These are phyloP conservation scores for Peribolospora kevripleyi DNA, from an alignment of 768 basidiomycete species.

Conservation along the genomic window DNA sequence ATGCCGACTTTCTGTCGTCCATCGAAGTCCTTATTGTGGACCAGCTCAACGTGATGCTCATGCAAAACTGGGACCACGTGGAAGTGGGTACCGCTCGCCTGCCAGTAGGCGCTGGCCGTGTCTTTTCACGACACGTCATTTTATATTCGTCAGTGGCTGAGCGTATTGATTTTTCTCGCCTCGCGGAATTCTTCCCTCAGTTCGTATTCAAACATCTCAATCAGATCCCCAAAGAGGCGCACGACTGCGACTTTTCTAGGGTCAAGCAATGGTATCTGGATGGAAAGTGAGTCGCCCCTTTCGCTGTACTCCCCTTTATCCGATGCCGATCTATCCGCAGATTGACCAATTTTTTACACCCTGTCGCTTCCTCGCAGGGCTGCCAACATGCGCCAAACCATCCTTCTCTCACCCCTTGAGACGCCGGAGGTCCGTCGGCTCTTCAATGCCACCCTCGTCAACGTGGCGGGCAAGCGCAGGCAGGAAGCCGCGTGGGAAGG, in stretches of 20 bases:
- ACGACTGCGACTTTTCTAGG: slow-evolving; percentile 81
- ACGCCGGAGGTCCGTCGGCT: slow-evolving; percentile 65
- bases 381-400: slow-evolving; percentile 62
- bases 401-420: slow-evolving; percentile 66
- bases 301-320: background rate
- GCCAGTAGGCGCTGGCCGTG: background rate
- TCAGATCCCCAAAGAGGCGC: slow-evolving; percentile 73
- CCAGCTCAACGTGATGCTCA: slow-evolving; percentile 70
- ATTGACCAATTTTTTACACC: background rate
- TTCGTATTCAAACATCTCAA: slow-evolving; percentile 56
- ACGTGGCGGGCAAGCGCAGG: slow-evolving; percentile 61
- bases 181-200: background rate
- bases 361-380: slow-evolving; percentile 28
- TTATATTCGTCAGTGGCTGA: background rate
- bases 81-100: slow-evolving; percentile 33
- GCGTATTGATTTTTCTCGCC: background rate
- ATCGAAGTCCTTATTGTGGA: slow-evolving; percentile 80
- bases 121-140: background rate
- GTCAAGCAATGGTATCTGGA: slow-evolving; percentile 98
- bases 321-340: background rate
- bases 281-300: slow-evolving; percentile 39
- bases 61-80: slow-evolving; percentile 99
- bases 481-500: slow-evolving; percentile 45
- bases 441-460: slow-evolving; percentile 49
- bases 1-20: slow-evolving; percentile 71